Conservation (phyloP, 129 eudicot genomes). For the Lactuca sativa region DNA sequence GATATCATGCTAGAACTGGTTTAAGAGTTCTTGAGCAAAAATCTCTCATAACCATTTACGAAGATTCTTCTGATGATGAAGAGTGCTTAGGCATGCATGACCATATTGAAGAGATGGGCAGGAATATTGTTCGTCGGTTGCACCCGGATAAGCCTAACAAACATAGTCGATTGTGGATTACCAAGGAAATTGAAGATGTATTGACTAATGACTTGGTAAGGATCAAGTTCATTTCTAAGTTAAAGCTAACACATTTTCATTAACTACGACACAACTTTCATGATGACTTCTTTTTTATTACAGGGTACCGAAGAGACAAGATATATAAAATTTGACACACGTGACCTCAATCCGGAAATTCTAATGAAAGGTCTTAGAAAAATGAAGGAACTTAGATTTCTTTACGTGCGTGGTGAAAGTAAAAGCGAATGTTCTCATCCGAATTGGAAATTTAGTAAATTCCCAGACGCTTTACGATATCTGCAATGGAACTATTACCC, state of each 20-base stretch:
- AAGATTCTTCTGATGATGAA: too few relatives aligned
- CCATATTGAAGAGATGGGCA: too few relatives aligned
- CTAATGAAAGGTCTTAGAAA: not conserved
- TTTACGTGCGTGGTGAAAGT: not conserved
- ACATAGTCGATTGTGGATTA: not conserved
- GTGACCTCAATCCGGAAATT: not conserved
- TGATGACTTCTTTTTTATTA: not conserved
- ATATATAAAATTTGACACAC: not conserved
- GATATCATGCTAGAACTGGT: too few relatives aligned
- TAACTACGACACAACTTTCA: not conserved
- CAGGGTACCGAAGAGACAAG: not conserved
- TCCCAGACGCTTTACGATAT: constrained; percentile 7
- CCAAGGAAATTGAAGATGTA: not conserved
- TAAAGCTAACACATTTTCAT: not conserved
- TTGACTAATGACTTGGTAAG: not conserved
- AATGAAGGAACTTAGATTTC: not conserved
- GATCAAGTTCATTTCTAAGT: not conserved
- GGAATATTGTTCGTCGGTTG: too few relatives aligned
- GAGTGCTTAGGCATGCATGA: too few relatives aligned
- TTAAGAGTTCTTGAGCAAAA: too few relatives aligned
- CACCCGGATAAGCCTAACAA: too few relatives aligned
- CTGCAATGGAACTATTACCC: constrained; percentile 7
- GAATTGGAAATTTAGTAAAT: not conserved
- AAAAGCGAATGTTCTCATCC: too few relatives aligned
- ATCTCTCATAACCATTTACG: too few relatives aligned